Evolutionary conservation across 108 stramenopile genomes (phyloP).

Genomic region (Discostella stelligeroides): DNA sequence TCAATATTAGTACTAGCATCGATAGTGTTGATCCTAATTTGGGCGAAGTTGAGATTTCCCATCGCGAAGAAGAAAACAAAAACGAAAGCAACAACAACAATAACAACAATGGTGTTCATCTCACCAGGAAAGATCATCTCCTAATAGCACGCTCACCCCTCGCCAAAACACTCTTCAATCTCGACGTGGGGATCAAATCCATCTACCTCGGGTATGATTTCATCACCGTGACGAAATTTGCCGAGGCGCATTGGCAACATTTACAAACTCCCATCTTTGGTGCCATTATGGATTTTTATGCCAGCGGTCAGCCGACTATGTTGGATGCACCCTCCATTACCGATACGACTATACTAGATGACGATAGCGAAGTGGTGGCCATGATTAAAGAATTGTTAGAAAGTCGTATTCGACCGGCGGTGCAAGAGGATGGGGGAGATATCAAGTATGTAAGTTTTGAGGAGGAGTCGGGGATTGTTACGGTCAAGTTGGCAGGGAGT

Average conservation of each 20-base stretch:
- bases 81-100: constrained; percentile 64
- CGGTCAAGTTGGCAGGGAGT: constrained; percentile 81
- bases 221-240: constrained; percentile 96
- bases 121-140: constrained; percentile 49
- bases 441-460: constrained; percentile 93
- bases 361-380: constrained; percentile 96
- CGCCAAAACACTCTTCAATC: constrained; percentile 76
- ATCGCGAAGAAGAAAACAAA: constrained; percentile 55
- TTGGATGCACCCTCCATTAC: constrained; percentile 75
- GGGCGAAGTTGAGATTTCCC: constrained; percentile 5
- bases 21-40: constrained; percentile 1
- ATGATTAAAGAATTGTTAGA: constrained; percentile 99
- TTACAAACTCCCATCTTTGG: constrained; percentile 88
- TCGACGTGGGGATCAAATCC: constrained; percentile 88
- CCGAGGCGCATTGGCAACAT: constrained; percentile 82
- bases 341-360: constrained; percentile 95
- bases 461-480: constrained; percentile 83
- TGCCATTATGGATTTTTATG: constrained; percentile 94
- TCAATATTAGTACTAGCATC: not conserved
- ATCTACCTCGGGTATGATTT: constrained; percentile 94
- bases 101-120: constrained; percentile 64
- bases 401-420: constrained; percentile 95
- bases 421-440: constrained; percentile 99
- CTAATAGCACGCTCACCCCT: constrained; percentile 86
- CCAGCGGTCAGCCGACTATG: constrained; percentile 61